A percentile compares a stretch with the other conserved stretches of the same genome.
Evolutionary conservation across 306 rosid species (phyloP).

Genomic region (Castanea sativa): DNA sequence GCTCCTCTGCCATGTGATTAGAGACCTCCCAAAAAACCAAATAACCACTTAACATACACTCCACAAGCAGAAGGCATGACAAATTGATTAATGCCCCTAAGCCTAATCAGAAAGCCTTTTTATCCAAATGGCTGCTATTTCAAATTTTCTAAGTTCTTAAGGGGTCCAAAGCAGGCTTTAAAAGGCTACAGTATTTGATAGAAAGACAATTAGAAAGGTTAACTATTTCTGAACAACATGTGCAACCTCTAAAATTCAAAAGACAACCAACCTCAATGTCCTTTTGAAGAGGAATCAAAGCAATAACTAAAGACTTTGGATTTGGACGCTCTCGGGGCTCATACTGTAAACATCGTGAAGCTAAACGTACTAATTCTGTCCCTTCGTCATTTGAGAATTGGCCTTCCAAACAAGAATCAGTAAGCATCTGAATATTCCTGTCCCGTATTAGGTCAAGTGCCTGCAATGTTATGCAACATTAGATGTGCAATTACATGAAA

Average conservation of each 20-base stretch:
- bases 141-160: not conserved
- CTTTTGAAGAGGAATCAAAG: slow-evolving; percentile 87
- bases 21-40: no score
- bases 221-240: not conserved
- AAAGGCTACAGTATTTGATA: slow-evolving; percentile 8
- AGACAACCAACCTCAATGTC: slow-evolving; percentile 68
- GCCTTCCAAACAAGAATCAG: slow-evolving; percentile 96
- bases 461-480: slow-evolving; percentile 39
- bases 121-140: not conserved
- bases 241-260: slow-evolving; percentile 1
- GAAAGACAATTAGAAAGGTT: slow-evolving; percentile 7
- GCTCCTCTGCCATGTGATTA: not conserved
- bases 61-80: not conserved
- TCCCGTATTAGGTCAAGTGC: slow-evolving; percentile 95
- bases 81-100: not conserved
- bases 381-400: slow-evolving; percentile 91
- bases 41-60: not conserved
- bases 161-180: not conserved
- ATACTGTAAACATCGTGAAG: slow-evolving; percentile 84
- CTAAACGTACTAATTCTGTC: slow-evolving; percentile 86
- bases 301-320: slow-evolving; percentile 76
- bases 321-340: slow-evolving; percentile 98
- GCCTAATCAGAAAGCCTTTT: not conserved
- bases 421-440: slow-evolving; percentile 77
- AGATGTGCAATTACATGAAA: slow-evolving; percentile 24